These are phyloP conservation scores for Microcyclosporella mali DNA, from an alignment of 2,329 filamentous ascomycete species.

Conservation along the genomic window DNA sequence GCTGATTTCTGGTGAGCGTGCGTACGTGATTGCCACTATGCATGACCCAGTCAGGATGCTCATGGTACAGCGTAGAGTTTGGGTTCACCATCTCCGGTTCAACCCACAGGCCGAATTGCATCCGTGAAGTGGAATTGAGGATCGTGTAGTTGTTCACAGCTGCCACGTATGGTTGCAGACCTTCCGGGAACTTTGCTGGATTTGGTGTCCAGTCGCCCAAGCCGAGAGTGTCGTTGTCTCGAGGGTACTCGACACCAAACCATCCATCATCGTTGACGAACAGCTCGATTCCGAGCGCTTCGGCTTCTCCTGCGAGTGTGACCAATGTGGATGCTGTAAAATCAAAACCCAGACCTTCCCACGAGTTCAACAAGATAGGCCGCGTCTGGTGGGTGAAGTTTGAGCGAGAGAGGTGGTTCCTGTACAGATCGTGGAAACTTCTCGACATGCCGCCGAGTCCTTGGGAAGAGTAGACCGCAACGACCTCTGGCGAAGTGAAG, in stretches of 20 bases:
- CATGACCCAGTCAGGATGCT: slow-evolving; percentile 60
- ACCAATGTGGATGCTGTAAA: slow-evolving; percentile 53
- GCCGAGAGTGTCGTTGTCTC: slow-evolving; percentile 51
- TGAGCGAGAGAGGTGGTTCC: slow-evolving; percentile 54
- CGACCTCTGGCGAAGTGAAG: slow-evolving; percentile 57
- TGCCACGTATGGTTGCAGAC: slow-evolving; percentile 47
- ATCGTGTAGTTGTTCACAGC: slow-evolving; percentile 47
- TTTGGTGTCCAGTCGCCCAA: slow-evolving; percentile 61
- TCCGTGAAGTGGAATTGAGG: slow-evolving; percentile 41
- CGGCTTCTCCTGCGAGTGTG: slow-evolving; percentile 50
- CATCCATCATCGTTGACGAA: slow-evolving; percentile 63
- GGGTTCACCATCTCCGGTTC: slow-evolving; percentile 64
- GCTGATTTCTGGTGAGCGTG: slow-evolving; percentile 52
- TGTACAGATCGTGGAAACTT: slow-evolving; percentile 56
- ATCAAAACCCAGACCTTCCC: slow-evolving; percentile 58
- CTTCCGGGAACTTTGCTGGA: slow-evolving; percentile 50
- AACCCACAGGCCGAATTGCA: slow-evolving; percentile 61
- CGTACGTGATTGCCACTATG: slow-evolving; percentile 52
- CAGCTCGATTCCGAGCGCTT: slow-evolving; percentile 54
- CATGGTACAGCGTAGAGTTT: slow-evolving; percentile 53
- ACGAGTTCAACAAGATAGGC: slow-evolving; percentile 58
- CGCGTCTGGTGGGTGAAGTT: slow-evolving; percentile 48
- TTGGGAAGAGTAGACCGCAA: slow-evolving; percentile 54
- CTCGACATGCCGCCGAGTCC: slow-evolving; percentile 59
- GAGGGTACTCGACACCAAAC: slow-evolving; percentile 59